Percentiles rank a stretch among this genome's conserved stretches.
phyloP scores from a whole-genome alignment of 2,329 filamentous ascomycete genomes.

The Colletotrichum sp. region DNA sequence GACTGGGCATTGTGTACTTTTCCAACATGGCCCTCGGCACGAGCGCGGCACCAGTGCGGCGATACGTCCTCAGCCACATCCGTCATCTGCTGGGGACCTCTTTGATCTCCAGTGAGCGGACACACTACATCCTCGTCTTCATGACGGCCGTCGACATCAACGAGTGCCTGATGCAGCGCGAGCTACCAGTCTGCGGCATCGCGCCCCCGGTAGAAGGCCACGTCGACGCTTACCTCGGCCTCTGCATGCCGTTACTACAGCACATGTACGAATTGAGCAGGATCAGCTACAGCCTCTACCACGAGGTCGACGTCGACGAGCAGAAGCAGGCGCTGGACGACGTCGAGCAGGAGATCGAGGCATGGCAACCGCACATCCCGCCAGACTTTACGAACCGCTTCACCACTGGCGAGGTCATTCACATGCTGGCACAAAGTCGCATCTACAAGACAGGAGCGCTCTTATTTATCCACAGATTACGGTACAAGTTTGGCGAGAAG shows the following conservation, averaged over 20 bases:
- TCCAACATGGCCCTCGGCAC: constrained; percentile 20
- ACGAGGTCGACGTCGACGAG: constrained; percentile 6
- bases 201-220: constrained; percentile 3
- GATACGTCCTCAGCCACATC: constrained; percentile 17
- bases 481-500: constrained; percentile 24
- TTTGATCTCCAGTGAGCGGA: constrained; percentile 6
- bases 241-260: constrained; percentile 28
- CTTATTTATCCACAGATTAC: constrained; percentile 28
- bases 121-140: constrained; percentile 21
- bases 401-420: constrained; percentile 26
- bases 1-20: constrained; percentile 13
- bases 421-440: constrained; percentile 33
- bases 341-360: constrained; percentile 18
- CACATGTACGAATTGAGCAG: constrained; percentile 28
- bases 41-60: constrained; percentile 12
- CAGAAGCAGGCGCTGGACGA: constrained; percentile 3
- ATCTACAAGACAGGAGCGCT: constrained; percentile 26
- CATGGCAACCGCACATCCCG: constrained; percentile 27
- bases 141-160: constrained; percentile 28
- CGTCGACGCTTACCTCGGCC: constrained; percentile 30
- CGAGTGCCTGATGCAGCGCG: constrained; percentile 26
- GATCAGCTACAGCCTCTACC: constrained; percentile 24
- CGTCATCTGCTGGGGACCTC: constrained; percentile 8
- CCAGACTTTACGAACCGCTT: constrained; percentile 23
- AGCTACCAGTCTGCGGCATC: constrained; percentile 26